phyloP scores from a whole-genome alignment of 176 grass and related monocot genomes.

The Aegilops tauschii region DNA sequence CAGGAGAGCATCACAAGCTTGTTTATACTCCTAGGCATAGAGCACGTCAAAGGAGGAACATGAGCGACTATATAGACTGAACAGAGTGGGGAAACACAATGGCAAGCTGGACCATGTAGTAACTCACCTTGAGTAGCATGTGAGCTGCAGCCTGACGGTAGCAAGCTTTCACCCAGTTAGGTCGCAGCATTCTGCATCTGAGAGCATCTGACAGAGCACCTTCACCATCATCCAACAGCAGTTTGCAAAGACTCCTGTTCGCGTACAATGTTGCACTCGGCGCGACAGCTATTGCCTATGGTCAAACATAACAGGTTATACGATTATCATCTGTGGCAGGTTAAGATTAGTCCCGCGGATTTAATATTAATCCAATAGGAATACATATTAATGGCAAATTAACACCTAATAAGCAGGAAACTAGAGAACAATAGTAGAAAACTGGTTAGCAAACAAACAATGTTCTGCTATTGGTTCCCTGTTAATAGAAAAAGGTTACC shows the following conservation, averaged over 20 bases:
- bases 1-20: constrained; percentile 23
- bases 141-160: constrained; percentile 9
- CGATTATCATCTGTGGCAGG: too few relatives aligned
- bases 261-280: constrained; percentile 15
- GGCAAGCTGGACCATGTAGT: background rate
- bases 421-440: too few relatives aligned
- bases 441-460: too few relatives aligned
- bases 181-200: constrained; percentile 20
- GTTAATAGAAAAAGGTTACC: background rate
- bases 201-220: constrained; percentile 32
- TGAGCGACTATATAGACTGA: background rate
- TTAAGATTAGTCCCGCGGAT: too few relatives aligned
- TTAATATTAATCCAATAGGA: too few relatives aligned
- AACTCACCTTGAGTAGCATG: constrained; percentile 12
- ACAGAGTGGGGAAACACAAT: background rate
- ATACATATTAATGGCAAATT: too few relatives aligned
- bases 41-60: background rate
- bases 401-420: too few relatives aligned
- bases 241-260: constrained; percentile 47
- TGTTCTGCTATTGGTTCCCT: background rate
- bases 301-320: background rate
- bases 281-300: background rate
- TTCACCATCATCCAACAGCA: constrained; percentile 36
- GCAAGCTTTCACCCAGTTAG: constrained; percentile 13
- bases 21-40: background rate